phyloP scores from a whole-genome alignment of 371 early-diverging fungal genomes.

The Synchytrium microbalum region DNA sequence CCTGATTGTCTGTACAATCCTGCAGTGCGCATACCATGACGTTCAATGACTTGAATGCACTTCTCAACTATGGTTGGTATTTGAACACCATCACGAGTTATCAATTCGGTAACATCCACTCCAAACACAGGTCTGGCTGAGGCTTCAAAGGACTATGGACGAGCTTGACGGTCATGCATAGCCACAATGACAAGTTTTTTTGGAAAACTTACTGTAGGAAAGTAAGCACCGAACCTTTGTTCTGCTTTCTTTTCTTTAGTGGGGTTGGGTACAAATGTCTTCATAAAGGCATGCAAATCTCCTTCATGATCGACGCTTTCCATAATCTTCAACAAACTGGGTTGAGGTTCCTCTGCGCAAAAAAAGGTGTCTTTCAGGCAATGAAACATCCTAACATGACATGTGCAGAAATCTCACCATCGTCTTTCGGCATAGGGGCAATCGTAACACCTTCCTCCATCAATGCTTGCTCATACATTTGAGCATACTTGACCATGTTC shows the following conservation, averaged over 20 bases:
- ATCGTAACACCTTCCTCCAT: background rate
- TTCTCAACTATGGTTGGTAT: slow-evolving; percentile 65
- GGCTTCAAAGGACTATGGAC: slow-evolving; percentile 43
- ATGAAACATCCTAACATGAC: background rate
- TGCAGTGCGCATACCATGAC: slow-evolving; percentile 31
- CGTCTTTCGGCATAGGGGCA: background rate
- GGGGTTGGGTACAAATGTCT: slow-evolving; percentile 21
- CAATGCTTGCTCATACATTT: background rate
- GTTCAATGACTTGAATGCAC: slow-evolving; percentile 71
- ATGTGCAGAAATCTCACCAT: background rate
- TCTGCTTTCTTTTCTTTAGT: slow-evolving; percentile 13
- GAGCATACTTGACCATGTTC: background rate
- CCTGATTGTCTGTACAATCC: slow-evolving; percentile 86
- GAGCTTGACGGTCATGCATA: slow-evolving; percentile 33
- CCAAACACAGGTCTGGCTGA: slow-evolving; percentile 65
- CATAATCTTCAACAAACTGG: background rate
- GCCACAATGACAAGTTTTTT: background rate
- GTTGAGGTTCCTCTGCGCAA: background rate
- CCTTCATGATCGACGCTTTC: slow-evolving; percentile 11
- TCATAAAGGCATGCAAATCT: slow-evolving; percentile 39
- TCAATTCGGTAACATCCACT: slow-evolving; percentile 45
- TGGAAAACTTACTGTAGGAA: background rate
- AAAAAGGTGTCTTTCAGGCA: background rate
- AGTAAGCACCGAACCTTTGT: slow-evolving; percentile 41
- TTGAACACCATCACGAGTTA: slow-evolving; percentile 56